Evolutionary conservation across 2,329 filamentous ascomycete genomes (phyloP).

Genomic region (Stagonosporopsis cucurbitacearum): DNA sequence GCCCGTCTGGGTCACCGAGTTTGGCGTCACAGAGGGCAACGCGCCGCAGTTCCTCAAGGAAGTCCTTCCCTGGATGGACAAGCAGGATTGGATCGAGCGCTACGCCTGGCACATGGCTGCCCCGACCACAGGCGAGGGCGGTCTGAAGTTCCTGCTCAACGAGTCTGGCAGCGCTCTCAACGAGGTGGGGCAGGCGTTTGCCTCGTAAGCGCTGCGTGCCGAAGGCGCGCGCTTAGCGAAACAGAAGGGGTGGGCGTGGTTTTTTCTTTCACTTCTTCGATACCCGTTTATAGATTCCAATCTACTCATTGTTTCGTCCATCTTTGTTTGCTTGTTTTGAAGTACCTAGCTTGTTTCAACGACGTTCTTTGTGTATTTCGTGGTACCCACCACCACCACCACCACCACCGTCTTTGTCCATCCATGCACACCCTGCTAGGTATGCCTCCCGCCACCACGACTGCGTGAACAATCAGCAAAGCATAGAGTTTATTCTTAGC

Average conservation of each 20-base stretch:
- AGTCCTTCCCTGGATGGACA: conserved; percentile 46
- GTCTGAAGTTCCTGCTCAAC: conserved; percentile 27
- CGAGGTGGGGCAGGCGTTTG: conserved; percentile 22
- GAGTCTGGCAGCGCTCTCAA: conserved; percentile 29
- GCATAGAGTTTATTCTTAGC: too few species aligned
- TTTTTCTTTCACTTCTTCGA: conserved; percentile 14
- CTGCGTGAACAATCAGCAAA: too few species aligned
- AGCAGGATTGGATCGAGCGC: conserved; percentile 38
- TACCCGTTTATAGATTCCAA: conserved; percentile 20
- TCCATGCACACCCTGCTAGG: too few species aligned
- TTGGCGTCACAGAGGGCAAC: conserved; percentile 37
- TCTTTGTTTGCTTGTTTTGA: neutral
- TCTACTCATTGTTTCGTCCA: neutral
- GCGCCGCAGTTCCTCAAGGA: conserved; percentile 38
- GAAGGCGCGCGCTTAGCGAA: neutral
- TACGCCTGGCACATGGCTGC: conserved; percentile 45
- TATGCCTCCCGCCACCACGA: too few species aligned
- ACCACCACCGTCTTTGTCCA: too few species aligned
- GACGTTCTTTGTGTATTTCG: neutral
- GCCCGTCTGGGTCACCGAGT: conserved; percentile 49
- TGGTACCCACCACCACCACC: too few species aligned
- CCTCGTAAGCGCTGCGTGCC: conserved; percentile 4
- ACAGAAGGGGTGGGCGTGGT: neutral
- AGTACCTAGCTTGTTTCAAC: too few species aligned
- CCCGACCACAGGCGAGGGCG: conserved; percentile 22